Conservation (phyloP, 2,329 filamentous ascomycete species). For the Cytospora piceicola region DNA sequence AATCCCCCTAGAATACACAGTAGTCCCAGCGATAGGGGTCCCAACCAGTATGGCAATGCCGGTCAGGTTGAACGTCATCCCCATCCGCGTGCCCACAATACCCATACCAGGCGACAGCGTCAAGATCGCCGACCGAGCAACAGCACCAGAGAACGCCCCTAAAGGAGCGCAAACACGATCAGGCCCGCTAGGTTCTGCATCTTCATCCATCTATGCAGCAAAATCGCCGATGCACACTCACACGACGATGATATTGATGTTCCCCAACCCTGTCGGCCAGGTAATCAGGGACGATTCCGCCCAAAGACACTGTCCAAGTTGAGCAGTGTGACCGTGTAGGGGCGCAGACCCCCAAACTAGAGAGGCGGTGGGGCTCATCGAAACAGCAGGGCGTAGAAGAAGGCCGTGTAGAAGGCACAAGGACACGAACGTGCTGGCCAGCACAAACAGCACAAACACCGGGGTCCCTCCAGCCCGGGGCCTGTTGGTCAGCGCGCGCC, state of each 20-base stretch:
- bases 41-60: constrained; percentile 56
- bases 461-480: constrained; percentile 44
- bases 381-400: constrained; percentile 53
- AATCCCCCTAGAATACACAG: constrained; percentile 43
- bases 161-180: constrained; percentile 48
- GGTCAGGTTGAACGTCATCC: constrained; percentile 43
- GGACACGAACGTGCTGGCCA: constrained; percentile 46
- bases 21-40: constrained; percentile 55
- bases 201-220: constrained; percentile 47
- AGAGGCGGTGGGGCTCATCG: constrained; percentile 46
- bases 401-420: constrained; percentile 53
- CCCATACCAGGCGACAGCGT: constrained; percentile 43
- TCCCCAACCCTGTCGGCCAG: constrained; percentile 48
- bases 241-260: constrained; percentile 44
- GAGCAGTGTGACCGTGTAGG: constrained; percentile 47
- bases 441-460: constrained; percentile 44
- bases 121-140: constrained; percentile 47
- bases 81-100: constrained; percentile 46
- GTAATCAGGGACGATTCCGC: constrained; percentile 48
- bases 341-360: constrained; percentile 41
- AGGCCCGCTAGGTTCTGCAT: constrained; percentile 43
- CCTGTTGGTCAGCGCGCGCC: constrained; percentile 43
- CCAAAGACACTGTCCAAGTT: constrained; percentile 52
- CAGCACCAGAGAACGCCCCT: constrained; percentile 51
- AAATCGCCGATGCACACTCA: constrained; percentile 41